Evolutionary conservation across 129 eudicot species (phyloP).

Genomic region (Kitagawia praeruptora): DNA sequence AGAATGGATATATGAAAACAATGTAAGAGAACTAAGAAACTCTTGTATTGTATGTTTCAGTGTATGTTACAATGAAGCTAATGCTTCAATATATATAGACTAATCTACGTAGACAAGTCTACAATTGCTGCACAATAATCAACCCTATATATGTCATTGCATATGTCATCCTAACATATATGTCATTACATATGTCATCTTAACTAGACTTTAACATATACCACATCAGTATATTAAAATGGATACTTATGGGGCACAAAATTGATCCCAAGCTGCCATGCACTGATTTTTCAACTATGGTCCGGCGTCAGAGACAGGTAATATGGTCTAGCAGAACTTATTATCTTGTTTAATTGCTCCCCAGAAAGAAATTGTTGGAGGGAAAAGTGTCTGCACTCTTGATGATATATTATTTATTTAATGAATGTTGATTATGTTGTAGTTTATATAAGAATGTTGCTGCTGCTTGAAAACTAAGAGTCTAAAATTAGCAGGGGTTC

Average conservation of each 20-base stretch:
- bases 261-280: conserved; percentile 99
- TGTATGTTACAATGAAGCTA: too few relatives aligned
- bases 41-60: too few relatives aligned
- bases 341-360: not conserved
- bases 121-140: too few relatives aligned
- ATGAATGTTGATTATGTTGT: not conserved
- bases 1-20: too few relatives aligned
- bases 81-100: too few relatives aligned
- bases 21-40: too few relatives aligned
- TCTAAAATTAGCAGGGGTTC: not conserved
- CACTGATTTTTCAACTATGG: conserved; percentile 93
- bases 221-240: conserved; percentile 83
- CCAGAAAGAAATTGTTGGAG: not conserved
- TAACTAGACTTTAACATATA: too few relatives aligned
- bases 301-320: conserved; percentile 92
- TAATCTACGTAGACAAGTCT: too few relatives aligned
- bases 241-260: conserved; percentile 95
- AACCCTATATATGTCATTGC: too few relatives aligned
- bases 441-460: not conserved
- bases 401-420: not conserved
- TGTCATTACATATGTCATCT: too few relatives aligned
- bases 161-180: too few relatives aligned
- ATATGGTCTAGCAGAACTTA: not conserved
- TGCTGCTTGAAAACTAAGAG: not conserved
- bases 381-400: not conserved